Evolutionary conservation across 2,329 filamentous ascomycete genomes (phyloP), one percentile per base, ranked within the genome.

Genomic region (Ambrosiella beaveri): DNA sequence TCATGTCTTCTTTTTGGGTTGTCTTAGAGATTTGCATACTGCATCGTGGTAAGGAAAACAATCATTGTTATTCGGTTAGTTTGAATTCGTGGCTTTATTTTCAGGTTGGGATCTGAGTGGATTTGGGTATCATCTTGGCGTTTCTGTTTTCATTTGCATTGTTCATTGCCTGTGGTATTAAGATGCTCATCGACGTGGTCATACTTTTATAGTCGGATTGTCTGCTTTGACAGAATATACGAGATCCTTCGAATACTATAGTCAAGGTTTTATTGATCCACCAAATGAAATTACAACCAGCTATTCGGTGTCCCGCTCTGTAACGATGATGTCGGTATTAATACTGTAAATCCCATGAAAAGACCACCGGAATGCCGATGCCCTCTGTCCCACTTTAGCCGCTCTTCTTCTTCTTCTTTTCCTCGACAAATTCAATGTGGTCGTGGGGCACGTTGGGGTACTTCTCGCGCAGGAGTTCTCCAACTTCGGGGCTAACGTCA

Each of bases 341-440:
- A 27, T 27, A 4, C 27, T 27, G 5, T 27, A 27, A 27, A 27
- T 27, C 5, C 27, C 27, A 27, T 27, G 27, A 27, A 27, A 27
- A 27, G 27, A 27, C 27, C 27, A 4, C 27, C 27, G 3, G 27
- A 27, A 27, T 4, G 3, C 27, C 27, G 5, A 27, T 27, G 27
- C 27, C 19, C 19, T 27, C 27, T 27, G 27, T 27, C 27, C 44
- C n/a, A 17, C n/a, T 37, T 37, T 60, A 60, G 41, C 54, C 55
- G 50, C 49, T 55, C 54, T 71, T 72, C 66, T 76, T 81, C 74
- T 95, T 95, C 80, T 93, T 93, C 81, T 95, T 96, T 69, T 96
- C 91, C 71, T 97, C 91, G 49, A 97, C 80, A 66, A 90, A 73
- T 73, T 97, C 91, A 65, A 97, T 85, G 71, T 98, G 96, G 68